Evolutionary conservation across 208 protist genomes (phyloP), one percentile per base, ranked within the genome.

Genomic region (Herpetomonas tarakana): DNA sequence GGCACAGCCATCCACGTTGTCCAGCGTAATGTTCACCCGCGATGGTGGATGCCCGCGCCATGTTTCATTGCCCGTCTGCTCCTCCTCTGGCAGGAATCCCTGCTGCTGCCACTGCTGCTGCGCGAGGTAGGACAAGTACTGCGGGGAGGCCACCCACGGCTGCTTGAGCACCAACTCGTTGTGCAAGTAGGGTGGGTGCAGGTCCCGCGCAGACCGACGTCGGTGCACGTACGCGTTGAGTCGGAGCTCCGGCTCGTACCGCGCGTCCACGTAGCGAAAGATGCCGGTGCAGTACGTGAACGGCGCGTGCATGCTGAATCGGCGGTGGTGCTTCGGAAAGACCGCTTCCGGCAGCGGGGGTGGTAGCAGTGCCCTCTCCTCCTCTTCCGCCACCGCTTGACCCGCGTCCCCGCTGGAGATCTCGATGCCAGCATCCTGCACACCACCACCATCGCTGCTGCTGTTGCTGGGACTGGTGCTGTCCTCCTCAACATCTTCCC

Each of bases 241-340:
- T 3, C 52, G 35, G 16, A 75, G 49, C 30, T 69, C 62, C 26
- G n/a, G 45, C 28, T 68, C 68, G 39, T 65, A 65, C 26, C 68
- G 44, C 11, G 26, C 30, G 27, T 58, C 55, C 1, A 75, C 16
- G 47, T 39, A 63, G 22, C 56, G 52, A 57, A 75, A 65, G 46
- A 75, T 68, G 1, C 56, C 4, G 3, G 49, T 63, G 38, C 68
- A 75, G 31, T 75, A 75, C 16, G 68, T 52, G 53, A 75, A 75
- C 11, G 68, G 68, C 1, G 68, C 68, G 52, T 75, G 68, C 41
- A 52, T 75, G 56, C 49, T 50, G 29, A 61, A 75, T 14, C 58
- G 62, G 29, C 68, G 60, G 12, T 26, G 46, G 24, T 52, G 46
- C 22, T 19, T 7, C 19, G 46, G n/a, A 6, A 52, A 7, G 12